Evolutionary conservation across 78 protist species (phyloP).

Genomic region (Guillardia theta): DNA sequence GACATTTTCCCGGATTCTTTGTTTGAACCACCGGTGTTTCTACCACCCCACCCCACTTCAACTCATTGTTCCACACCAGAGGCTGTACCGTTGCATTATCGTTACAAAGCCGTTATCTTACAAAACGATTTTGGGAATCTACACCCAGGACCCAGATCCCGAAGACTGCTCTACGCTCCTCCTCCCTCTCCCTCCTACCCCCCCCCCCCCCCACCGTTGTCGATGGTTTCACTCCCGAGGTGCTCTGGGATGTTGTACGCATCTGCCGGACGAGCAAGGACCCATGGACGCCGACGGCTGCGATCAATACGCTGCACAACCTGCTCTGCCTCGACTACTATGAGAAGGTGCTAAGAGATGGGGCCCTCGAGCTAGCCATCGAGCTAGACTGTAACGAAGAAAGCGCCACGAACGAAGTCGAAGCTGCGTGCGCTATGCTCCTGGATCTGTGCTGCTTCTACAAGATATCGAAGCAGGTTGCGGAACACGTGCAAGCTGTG

Average conservation of each 20-base stretch:
- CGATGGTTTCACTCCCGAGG: not conserved
- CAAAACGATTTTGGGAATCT: too few species aligned
- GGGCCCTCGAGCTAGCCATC: not conserved
- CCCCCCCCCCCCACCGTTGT: too few species aligned
- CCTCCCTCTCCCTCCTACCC: too few species aligned
- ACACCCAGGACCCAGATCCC: not conserved
- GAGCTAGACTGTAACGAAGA: not conserved
- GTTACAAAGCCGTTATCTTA: too few species aligned
- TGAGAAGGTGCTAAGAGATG: not conserved
- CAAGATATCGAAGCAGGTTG: not conserved
- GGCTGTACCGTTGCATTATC: too few species aligned
- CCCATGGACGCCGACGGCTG: not conserved
- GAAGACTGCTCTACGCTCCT: too few species aligned
- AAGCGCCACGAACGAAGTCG: not conserved
- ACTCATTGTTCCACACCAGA: too few species aligned
- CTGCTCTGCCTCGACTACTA: not conserved
- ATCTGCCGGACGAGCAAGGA: not conserved
- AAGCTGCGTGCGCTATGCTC: not conserved
- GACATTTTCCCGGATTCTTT: too few species aligned
- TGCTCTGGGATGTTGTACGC: not conserved
- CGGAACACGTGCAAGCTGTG: not conserved
- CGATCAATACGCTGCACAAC: not conserved
- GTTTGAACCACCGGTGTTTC: too few species aligned
- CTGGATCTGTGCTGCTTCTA: not conserved
- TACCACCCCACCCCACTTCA: too few species aligned